phyloP scores from a whole-genome alignment of 2,329 filamentous ascomycete species.

The Fusarium cicatricum region DNA sequence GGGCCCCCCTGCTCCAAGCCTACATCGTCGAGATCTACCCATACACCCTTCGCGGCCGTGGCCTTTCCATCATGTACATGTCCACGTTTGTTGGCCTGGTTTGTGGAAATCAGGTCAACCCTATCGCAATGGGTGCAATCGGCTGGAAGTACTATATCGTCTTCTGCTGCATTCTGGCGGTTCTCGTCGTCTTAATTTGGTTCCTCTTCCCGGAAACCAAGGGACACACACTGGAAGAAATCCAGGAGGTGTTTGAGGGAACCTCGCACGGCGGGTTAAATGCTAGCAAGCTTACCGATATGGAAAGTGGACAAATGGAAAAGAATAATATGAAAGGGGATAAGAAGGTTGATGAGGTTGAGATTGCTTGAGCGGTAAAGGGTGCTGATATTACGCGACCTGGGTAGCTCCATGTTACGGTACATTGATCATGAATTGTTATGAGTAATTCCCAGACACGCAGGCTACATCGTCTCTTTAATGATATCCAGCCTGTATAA shows the following conservation, averaged over 20 bases:
- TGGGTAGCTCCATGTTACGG: too few species aligned
- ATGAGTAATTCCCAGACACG: too few species aligned
- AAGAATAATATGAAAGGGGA: conserved; percentile 14
- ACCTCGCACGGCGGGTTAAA: neutral
- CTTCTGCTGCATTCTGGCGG: conserved; percentile 47
- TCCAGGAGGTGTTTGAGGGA: conserved; percentile 43
- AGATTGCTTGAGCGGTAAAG: conserved; percentile 11
- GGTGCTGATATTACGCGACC: too few species aligned
- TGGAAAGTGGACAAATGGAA: conserved; percentile 10
- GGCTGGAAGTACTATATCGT: conserved; percentile 53
- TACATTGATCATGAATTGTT: too few species aligned
- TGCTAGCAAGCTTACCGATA: conserved; percentile 15
- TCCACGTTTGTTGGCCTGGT: conserved; percentile 34
- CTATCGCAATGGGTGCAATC: conserved; percentile 49
- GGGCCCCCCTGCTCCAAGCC: conserved; percentile 45
- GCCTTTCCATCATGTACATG: conserved; percentile 33
- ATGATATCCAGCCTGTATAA: too few species aligned
- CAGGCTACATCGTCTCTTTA: too few species aligned
- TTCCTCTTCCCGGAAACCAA: conserved; percentile 50
- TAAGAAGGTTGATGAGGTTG: conserved; percentile 27
- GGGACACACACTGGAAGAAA: conserved; percentile 43
- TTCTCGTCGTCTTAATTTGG: conserved; percentile 47
- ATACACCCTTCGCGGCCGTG: conserved; percentile 33
- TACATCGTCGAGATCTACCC: conserved; percentile 43
- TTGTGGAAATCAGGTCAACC: conserved; percentile 53